Evolutionary conservation across 768 basidiomycete species (phyloP), one percentile per base, ranked within the genome.

Genomic region (Guyanaporus albipodus): DNA sequence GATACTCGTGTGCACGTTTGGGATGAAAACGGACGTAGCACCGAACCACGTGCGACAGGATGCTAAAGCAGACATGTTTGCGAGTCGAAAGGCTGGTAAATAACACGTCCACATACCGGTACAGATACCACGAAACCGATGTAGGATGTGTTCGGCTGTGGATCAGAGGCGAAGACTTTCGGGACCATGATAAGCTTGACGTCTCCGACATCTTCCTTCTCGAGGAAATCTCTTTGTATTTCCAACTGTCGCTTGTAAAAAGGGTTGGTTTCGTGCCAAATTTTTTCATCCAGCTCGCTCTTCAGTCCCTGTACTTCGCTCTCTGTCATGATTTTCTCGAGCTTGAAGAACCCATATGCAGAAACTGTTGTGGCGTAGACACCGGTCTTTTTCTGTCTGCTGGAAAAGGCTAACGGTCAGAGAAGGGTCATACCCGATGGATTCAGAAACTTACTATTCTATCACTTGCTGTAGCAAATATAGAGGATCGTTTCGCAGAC

Each of bases 181-280:
- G 51, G 51, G 8, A 58, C 31, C 55, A 57, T 58, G 38, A 49
- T 41, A 18, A 57, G 51, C 28, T 57, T 52, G 44, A 57, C 14
- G 12, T 57, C 28, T 2, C 55, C 56, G 8, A 57, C 44, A 4
- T 34, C 51, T 1, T 24, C 40, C 19, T 38, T 7, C 1, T 41
- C 44, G 0, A 57, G 11, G 26, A 46, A 57, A 23, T 9, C 8
- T 23, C 38, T 54, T 22, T 57, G 56, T 34, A 50, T 46, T 34
- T 27, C 44, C 6, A 57, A 33, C 21, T 57, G 56, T 33, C 22
- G 43, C 46, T 44, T 58, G 47, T 58, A 12, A 27, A 57, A 46
- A 0, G 3, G 35, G 23, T 38, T 50, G 29, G 14, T 32, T 35
- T 47, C 10, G 2, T 9, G 34, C 11, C 8, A 31, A 11, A 58